phyloP scores from a whole-genome alignment of 495 filamentous ascomycete species.

The Symbiotaphrina buchneri region DNA sequence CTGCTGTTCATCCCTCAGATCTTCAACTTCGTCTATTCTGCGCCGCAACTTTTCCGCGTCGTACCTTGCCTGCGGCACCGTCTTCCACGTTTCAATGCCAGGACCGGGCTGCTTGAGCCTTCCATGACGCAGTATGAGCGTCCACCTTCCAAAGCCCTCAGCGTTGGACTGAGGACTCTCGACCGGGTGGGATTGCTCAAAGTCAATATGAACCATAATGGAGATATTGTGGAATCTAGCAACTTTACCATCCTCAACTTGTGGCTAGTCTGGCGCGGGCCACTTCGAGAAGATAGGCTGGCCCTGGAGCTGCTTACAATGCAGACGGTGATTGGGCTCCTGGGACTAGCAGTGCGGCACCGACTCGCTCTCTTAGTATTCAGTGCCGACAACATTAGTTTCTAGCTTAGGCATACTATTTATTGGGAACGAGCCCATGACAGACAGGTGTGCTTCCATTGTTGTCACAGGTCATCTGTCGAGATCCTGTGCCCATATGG shows the following conservation, averaged over 20 bases:
- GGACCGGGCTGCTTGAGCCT: slow-evolving; percentile 63
- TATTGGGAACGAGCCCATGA: too few species aligned
- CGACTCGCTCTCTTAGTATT: slow-evolving; percentile 67
- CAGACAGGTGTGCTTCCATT: too few species aligned
- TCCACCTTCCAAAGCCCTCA: slow-evolving; percentile 44
- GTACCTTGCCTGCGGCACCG: slow-evolving; percentile 86
- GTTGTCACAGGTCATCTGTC: too few species aligned
- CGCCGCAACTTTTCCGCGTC: slow-evolving; percentile 70
- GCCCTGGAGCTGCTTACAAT: slow-evolving; percentile 51
- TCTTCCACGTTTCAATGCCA: slow-evolving; percentile 65
- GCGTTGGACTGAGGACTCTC: slow-evolving; percentile 34
- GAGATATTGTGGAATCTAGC: slow-evolving; percentile 53
- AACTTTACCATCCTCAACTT: slow-evolving; percentile 89
- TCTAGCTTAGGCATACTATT: too few species aligned
- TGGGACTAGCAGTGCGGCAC: slow-evolving; percentile 71
- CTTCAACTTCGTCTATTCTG: slow-evolving; percentile 88
- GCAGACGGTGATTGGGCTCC: slow-evolving; percentile 50
- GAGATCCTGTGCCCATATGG: too few species aligned
- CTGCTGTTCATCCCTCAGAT: slow-evolving; percentile 84
- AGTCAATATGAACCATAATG: slow-evolving; percentile 38
- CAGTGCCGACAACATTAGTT: slow-evolving; percentile 44
- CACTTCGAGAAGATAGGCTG: slow-evolving; percentile 67
- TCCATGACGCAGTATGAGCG: slow-evolving; percentile 60
- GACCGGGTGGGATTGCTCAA: slow-evolving; percentile 38
- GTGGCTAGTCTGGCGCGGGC: slow-evolving; percentile 91